Base-by-base conservation (phyloP, 768 basidiomycete genomes). In the Kwoniella mangroviensis region DNA sequence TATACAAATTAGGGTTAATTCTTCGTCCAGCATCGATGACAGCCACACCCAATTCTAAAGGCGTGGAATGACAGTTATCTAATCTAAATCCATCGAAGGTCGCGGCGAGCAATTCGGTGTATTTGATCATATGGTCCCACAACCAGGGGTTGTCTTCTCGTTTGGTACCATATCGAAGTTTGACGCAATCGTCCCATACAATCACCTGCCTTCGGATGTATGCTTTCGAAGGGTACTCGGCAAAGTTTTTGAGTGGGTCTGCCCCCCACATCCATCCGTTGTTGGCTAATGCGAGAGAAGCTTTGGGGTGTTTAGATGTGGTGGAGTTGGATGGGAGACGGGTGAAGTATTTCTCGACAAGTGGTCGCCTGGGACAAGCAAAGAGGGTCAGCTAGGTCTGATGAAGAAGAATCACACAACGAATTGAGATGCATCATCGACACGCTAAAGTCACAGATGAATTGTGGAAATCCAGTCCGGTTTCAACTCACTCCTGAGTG, bases 231-330 rank as follows among this genome's bases (percentile, higher is more conserved):
- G 91, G 91, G 28, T 88, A 88, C 15, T 92, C 87, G 9, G 96
- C 97, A 84, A 99, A 99, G 84, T 98, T 98, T 73, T 90, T 87
- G 17, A 98, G 87, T 0, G 97, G 96, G 79, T 99, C 90, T 2
- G 96, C 95, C 73, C 90, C 85, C 96, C 97, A 99, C 73, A 99
- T 94, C 97, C 97, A 99, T 2, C 97, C 97, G 80, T 99, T 99
- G 84, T 98, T 98, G 5, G 96, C 97, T 34, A 99, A 85, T 2
- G 92, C 90, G 79, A 94, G 91, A 15, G 87, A 85, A 17, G 77
- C 72, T 4, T 86, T 84, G 58, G 88, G 85, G 63, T 86, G 85
- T 71, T 86, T 86, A 40, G 78, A 64, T 0, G 86, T 86, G 4
- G 72, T 76, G 13, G 67, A 72, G 70, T 85, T 85, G 26, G 87